Percentiles rank a stretch among this genome's conserved stretches.
Conservation (phyloP, 176 grass and related monocot genomes). For the Echinochloa phyllopogon region DNA sequence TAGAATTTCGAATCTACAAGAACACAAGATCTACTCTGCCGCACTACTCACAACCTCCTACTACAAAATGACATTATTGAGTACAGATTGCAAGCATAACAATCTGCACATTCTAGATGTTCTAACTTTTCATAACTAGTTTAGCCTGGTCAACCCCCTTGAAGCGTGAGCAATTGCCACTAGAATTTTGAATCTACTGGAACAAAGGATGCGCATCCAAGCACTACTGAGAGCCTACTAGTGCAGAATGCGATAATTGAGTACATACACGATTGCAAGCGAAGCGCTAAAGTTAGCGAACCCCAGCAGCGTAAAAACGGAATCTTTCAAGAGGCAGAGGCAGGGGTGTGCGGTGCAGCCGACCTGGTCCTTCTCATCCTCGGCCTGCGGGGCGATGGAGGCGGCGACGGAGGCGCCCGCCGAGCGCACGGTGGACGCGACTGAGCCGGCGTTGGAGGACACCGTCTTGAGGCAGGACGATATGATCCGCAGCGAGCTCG, state of each 20-base stretch:
- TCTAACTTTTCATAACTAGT: not conserved
- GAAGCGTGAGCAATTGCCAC: not conserved
- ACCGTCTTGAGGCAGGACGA: conserved; percentile 99
- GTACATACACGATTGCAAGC: conserved; percentile 13
- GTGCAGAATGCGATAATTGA: conserved; percentile 37
- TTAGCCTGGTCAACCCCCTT: conserved; percentile 41
- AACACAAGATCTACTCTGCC: not conserved
- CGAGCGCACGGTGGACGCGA: conserved; percentile 95
- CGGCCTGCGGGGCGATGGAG: conserved; percentile 68
- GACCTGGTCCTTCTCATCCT: conserved; percentile 99
- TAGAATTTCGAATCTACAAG: not conserved
- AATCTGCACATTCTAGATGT: not conserved
- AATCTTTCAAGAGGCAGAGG: not conserved
- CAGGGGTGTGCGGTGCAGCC: not conserved
- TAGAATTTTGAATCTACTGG: conserved; percentile 22
- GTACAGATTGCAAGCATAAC: not conserved
- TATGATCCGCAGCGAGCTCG: conserved; percentile 95
- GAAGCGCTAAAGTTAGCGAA: conserved; percentile 33
- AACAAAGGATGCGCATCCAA: conserved; percentile 35
- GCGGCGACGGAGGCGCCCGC: conserved; percentile 94
- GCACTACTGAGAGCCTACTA: not conserved
- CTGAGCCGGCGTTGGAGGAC: conserved; percentile 91
- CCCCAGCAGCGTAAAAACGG: not conserved
- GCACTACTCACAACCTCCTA: not conserved
- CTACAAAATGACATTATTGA: not conserved